Percentiles rank a stretch among this genome's conserved stretches.
These are phyloP conservation scores for Mucuna pruriens DNA, from an alignment of 306 rosid species.

Conservation along the genomic window DNA sequence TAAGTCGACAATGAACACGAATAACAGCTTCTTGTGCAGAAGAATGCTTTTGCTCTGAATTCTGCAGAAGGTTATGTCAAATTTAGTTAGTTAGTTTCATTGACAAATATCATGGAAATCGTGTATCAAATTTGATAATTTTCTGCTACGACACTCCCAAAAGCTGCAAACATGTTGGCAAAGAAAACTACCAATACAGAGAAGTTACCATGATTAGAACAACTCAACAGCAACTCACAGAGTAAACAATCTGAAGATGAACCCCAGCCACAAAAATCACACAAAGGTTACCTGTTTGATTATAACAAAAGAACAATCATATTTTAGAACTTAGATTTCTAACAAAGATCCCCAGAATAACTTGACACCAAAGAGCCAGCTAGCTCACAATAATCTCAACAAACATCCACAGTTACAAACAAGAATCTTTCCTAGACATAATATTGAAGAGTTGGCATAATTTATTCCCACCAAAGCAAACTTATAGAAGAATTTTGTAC, in stretches of 20 bases:
- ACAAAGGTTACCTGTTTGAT: conserved; percentile 35
- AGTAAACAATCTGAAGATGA: conserved; percentile 44
- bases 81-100: conserved; percentile 9
- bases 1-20: conserved; percentile 76
- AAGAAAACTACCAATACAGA: conserved; percentile 35
- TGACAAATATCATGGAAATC: conserved; percentile 32
- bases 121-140: not conserved
- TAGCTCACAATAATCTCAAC: conserved; percentile 16
- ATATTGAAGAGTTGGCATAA: not conserved
- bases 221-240: conserved; percentile 44
- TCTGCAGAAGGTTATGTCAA: conserved; percentile 55
- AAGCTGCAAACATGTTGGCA: conserved; percentile 16
- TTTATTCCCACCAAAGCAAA: conserved; percentile 18
- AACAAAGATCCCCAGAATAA: conserved; percentile 26
- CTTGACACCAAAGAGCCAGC: conserved; percentile 32
- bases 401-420: conserved; percentile 1
- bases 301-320: conserved; percentile 39
- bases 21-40: conserved; percentile 91
- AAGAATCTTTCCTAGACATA: conserved; percentile 6
- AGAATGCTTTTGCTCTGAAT: conserved; percentile 75
- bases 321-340: conserved; percentile 38
- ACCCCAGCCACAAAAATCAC: conserved; percentile 39
- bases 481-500: not conserved
- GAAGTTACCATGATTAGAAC: conserved; percentile 41
- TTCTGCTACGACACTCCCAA: conserved; percentile 20